A percentile compares a stretch with the other conserved stretches of the same genome.
Conservation (phyloP, 169 alveolate genomes). For the Plasmodium vinckei region DNA sequence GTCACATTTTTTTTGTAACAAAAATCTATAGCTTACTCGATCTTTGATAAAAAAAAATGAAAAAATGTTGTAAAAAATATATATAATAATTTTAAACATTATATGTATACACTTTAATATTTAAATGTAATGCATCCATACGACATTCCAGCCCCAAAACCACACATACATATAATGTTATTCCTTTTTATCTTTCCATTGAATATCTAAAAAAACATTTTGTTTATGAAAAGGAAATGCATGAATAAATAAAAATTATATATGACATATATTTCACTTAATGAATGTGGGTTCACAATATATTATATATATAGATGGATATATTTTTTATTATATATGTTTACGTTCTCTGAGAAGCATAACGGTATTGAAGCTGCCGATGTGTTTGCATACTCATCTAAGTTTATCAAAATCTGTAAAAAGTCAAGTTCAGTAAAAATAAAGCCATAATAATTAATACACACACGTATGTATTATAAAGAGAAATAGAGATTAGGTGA, state of each 20-base stretch:
- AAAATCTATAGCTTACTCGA: too few relatives aligned
- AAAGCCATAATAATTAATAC: too few relatives aligned
- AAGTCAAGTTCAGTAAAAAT: neutral
- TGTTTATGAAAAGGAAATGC: neutral
- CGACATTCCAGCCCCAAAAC: slow-evolving; percentile 85
- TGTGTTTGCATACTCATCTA: slow-evolving; percentile 82
- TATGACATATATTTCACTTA: neutral
- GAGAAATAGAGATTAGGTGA: neutral
- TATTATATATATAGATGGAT: neutral
- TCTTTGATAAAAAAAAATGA: neutral
- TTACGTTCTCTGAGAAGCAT: slow-evolving; percentile 80
- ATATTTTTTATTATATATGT: slow-evolving; percentile 7
- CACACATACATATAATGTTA: slow-evolving; percentile 82
- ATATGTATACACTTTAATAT: slow-evolving; percentile 25
- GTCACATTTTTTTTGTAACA: too few relatives aligned
- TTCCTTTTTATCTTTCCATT: slow-evolving; percentile 78
- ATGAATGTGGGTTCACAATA: neutral
- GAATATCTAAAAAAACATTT: slow-evolving; percentile 38
- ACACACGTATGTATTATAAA: neutral
- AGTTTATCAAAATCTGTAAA: slow-evolving; percentile 78
- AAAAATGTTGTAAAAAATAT: slow-evolving; percentile 5
- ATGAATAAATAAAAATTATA: neutral
- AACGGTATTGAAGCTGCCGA: slow-evolving; percentile 85
- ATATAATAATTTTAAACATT: neutral
- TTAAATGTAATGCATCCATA: slow-evolving; percentile 81